Evolutionary conservation across 805 yeast species (phyloP), one percentile per base, ranked within the genome.

Genomic region (Metschnikowia picachoensis): DNA sequence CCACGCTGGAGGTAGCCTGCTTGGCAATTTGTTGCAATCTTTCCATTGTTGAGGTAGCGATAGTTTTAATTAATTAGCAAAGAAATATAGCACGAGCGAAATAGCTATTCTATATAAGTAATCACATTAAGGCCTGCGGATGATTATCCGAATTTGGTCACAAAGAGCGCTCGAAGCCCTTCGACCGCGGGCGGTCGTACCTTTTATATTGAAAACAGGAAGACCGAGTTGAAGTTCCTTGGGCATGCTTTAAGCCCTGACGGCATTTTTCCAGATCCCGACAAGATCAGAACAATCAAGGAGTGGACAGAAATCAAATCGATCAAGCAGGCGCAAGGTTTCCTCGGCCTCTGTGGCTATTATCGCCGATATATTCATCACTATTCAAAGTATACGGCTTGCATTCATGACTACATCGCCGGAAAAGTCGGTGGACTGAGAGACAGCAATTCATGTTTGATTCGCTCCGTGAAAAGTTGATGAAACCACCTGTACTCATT

Each of bases 11-110:
- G 14, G 81, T 75, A 36, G 85, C 72, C 62, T 82, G 87, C 35
- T 73, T 61, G 37, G 85, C 83, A 47, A 82, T 72, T 68, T 82
- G 86, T 57, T 73, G 75, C 59, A 82, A 72, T 70, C 87, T 79
- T 66, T 82, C 84, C 87, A 82, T 82, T 17, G 27, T 9, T 8
- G 4, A 8, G 16, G 12, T 14, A 11, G 12, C 37, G 7, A 20
- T 20, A 5, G 25, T 20, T 20, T 20, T 20, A 20, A 20, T 7
- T 20, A 20, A 20, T 20, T 20, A 20, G 25, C 25, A 20, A 20
- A 20, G 25, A 7, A 5, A 20, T 20, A n/a, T 36, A n/a, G 25
- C 25, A 5, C 4, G 7, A 20, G 7, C 25, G 25, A 20, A 10
- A 17, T 28, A 8, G 25, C 17, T 34, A 43, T 43, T 43, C 12